A percentile compares a stretch with the other conserved stretches of the same genome.
phyloP scores from a whole-genome alignment of 192 early-diverging fungal genomes.

The Coemansia sp. region DNA sequence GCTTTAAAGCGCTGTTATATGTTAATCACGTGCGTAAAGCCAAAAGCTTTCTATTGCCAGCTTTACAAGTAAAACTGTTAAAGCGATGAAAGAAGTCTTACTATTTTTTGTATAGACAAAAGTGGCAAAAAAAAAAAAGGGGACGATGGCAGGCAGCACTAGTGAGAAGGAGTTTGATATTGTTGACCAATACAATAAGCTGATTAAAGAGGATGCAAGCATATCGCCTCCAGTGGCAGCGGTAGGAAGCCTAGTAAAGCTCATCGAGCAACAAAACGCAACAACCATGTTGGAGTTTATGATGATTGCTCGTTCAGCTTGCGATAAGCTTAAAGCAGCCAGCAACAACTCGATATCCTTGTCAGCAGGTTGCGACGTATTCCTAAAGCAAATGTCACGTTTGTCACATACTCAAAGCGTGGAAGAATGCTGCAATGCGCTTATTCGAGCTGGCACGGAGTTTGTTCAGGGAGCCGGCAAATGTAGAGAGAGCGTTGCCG shows the following conservation, averaged over 20 bases:
- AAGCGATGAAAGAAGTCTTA: neutral
- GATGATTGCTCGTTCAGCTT: constrained; percentile 66
- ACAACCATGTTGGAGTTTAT: constrained; percentile 89
- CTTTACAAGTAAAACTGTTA: too few species aligned
- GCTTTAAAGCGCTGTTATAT: too few species aligned
- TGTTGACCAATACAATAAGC: constrained; percentile 34
- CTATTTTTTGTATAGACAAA: neutral
- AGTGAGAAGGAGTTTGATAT: constrained; percentile 19
- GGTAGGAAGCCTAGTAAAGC: constrained; percentile 67
- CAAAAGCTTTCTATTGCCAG: too few species aligned
- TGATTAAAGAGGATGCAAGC: constrained; percentile 50
- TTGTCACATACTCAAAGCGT: constrained; percentile 57
- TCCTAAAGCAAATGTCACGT: constrained; percentile 57
- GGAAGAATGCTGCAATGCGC: constrained; percentile 65
- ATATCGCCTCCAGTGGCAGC: constrained; percentile 75
- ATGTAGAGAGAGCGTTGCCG: constrained; percentile 76
- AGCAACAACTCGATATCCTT: constrained; percentile 75
- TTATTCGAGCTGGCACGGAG: constrained; percentile 66
- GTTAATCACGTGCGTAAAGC: too few species aligned
- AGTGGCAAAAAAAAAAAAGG: too few species aligned
- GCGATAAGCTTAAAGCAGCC: constrained; percentile 64
- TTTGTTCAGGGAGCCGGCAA: constrained; percentile 72
- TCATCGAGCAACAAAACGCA: constrained; percentile 67
- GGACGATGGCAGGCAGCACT: neutral
- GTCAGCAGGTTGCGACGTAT: constrained; percentile 84